phyloP scores from a whole-genome alignment of 1,284 basidiomycete genomes.

The Cystobasidium pallidum region DNA sequence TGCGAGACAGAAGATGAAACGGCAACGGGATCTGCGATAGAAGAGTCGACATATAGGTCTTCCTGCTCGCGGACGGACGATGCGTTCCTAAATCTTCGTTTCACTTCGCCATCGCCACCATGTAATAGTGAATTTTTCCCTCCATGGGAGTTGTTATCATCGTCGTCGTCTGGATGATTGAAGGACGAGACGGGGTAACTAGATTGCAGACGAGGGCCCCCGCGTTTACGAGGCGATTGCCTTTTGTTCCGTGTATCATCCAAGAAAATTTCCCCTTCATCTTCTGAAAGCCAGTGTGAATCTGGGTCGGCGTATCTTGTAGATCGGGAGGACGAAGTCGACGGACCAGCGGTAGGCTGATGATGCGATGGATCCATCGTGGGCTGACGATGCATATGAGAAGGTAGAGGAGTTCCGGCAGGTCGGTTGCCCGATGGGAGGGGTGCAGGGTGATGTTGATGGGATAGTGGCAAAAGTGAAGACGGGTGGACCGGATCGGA shows the following conservation, averaged over 20 bases:
- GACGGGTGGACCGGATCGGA: slow-evolving; percentile 3
- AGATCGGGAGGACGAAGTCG: slow-evolving; percentile 8
- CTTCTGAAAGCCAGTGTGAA: slow-evolving; percentile 52
- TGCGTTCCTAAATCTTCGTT: slow-evolving; percentile 26
- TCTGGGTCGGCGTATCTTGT: slow-evolving; percentile 46
- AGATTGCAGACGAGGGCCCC: slow-evolving; percentile 30
- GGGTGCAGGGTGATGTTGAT: slow-evolving; percentile 5
- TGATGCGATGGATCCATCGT: slow-evolving; percentile 3
- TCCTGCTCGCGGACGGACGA: background rate
- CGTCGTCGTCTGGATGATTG: slow-evolving; percentile 22
- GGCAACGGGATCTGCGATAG: background rate
- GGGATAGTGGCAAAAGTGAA: background rate
- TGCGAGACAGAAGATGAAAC: background rate
- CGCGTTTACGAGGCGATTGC: slow-evolving; percentile 20
- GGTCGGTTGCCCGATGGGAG: slow-evolving; percentile 18
- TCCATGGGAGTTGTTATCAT: background rate
- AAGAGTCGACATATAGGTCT: slow-evolving; percentile 10
- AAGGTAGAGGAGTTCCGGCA: slow-evolving; percentile 12
- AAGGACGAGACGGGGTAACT: background rate
- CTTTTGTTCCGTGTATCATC: background rate
- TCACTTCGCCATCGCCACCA: slow-evolving; percentile 3
- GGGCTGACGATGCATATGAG: slow-evolving; percentile 13
- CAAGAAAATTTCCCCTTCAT: slow-evolving; percentile 48
- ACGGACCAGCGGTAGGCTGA: slow-evolving; percentile 15
- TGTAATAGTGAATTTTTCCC: slow-evolving; percentile 16